Evolutionary conservation across 2,329 filamentous ascomycete genomes (phyloP), one percentile per base, ranked within the genome.

Genomic region (Lasiodiplodia gonubiensis): DNA sequence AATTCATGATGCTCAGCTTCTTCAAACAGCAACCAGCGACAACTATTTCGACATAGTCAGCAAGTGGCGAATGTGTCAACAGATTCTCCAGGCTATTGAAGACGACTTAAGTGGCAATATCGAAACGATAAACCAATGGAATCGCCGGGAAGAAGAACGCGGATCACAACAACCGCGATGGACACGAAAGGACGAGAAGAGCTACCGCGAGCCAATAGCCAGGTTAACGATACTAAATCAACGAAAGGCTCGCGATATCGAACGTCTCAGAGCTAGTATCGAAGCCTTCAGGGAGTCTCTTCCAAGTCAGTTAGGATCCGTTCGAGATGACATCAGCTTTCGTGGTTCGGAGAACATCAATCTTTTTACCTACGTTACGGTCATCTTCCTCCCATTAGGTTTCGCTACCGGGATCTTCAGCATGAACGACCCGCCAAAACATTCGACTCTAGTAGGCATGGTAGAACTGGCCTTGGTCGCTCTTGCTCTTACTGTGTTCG

Each of bases 351-450:
- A 76, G 54, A 74, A 77, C 52, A 73, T 78, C 39, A 71, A 71
- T 0, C 71, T 74, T 33, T 78, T 79, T 66, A 79, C 77, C 0
- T 77, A 78, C 52, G 74, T 77, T 2, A 79, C 76, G 0, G 74
- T 77, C 4, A 71, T 79, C 18, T 79, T 79, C 67, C 69, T 79
- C 2, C 76, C 76, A 0, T 68, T 76, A 0, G 73, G 76, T 7
- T 75, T 79, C 27, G 74, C 74, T 2, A 69, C 74, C 2, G 74
- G 73, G 35, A 69, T 78, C 4, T 77, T 76, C 65, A 77, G 77
- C 42, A 78, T 78, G 75, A 71, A 54, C 33, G 73, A 67, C 2
- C 39, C 67, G 16, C 75, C 76, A 4, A 57, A 49, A 3, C 46
- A 21, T 3, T 42, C 16, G 2, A 55, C 51, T 12, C 18, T 66